Percentiles rank a stretch among this genome's conserved stretches.
Evolutionary conservation across 192 early-diverging fungal genomes (phyloP).

Genomic region (Mortierella alpina): DNA sequence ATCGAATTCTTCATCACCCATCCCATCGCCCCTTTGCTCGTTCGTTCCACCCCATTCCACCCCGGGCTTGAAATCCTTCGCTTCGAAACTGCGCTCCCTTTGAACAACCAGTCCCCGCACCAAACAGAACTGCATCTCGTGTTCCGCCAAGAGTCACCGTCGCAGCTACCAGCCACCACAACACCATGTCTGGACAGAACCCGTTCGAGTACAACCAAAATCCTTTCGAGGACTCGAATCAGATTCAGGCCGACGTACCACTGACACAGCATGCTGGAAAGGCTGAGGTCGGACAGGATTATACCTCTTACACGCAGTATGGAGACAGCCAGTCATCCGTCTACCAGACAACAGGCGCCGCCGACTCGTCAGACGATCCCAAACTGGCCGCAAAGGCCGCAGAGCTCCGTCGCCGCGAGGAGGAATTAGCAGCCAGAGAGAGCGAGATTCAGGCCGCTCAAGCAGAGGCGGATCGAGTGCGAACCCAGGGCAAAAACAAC

Average conservation of each 20-base stretch:
- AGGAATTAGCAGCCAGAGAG: conserved; percentile 82
- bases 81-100: no score
- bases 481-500: conserved; percentile 78
- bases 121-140: no score
- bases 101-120: no score
- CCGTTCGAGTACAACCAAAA: conserved; percentile 60
- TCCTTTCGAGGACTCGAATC: conserved; percentile 64
- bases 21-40: no score
- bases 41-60: no score
- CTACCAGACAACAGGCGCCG: conserved; percentile 29
- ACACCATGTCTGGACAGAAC: conserved; percentile 37
- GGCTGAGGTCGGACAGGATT: conserved; percentile 41
- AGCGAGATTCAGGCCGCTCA: conserved; percentile 73
- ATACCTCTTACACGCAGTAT: conserved; percentile 46
- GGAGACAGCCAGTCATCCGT: conserved; percentile 46
- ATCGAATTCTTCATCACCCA: no score
- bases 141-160: neutral
- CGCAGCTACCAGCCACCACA: neutral
- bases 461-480: conserved; percentile 64
- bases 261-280: conserved; percentile 28
- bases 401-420: conserved; percentile 78
- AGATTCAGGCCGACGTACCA: conserved; percentile 57
- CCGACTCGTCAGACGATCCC: conserved; percentile 10
- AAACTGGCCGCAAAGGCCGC: conserved; percentile 68
- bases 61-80: no score